Evolutionary conservation across 23 red algal species (phyloP), one percentile per base, ranked within the genome.

Genomic region (Agarophyton chilense): DNA sequence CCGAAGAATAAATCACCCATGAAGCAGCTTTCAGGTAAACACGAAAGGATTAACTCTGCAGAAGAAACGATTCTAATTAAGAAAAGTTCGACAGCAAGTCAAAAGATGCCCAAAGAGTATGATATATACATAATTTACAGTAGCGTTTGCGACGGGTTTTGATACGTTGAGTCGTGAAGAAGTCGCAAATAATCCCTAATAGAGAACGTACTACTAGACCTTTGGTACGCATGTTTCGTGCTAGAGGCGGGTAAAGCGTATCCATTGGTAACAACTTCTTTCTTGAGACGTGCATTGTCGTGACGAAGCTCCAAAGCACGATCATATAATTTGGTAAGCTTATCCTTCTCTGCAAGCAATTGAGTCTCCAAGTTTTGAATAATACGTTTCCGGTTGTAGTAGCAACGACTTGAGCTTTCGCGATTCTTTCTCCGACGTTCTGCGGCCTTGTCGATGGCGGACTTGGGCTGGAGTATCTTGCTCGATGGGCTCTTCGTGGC

Each of bases 371-470:
- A 1, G 35, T 52, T 53, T 45, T 89, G 40, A 24, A 89, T 79
- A n/a, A 89, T 79, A 28, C 85, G 85, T 24, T 89, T 89, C 22
- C 85, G 85, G n/a, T 89, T 89, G 68, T 89, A 89, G 41, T 89
- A 89, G 40, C 85, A 89, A 18, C 73, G 70, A 52, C 85, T 89
- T 1, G 85, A 89, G 39, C 52, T 65, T 52, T 89, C 85, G 19
- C 85, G 67, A 71, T 89, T 89, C 38, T 68, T 77, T 26, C 85
- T 45, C 51, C 85, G 85, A 46, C 85, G 85, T 40, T 89, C 85
- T 18, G 85, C 85, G 10, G 85, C 85, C 58, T 89, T 89, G 55
- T 89, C 85, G 35, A 89, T 78, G 50, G 77, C 18, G 1, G 77
- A 61, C 1, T 34, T 11, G 38, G 54, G 50, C 35, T 43, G 36